Evolutionary conservation across 257 asterid genomes (phyloP), one percentile per base, ranked within the genome.

Genomic region (Nicotiana tomentosiformis): DNA sequence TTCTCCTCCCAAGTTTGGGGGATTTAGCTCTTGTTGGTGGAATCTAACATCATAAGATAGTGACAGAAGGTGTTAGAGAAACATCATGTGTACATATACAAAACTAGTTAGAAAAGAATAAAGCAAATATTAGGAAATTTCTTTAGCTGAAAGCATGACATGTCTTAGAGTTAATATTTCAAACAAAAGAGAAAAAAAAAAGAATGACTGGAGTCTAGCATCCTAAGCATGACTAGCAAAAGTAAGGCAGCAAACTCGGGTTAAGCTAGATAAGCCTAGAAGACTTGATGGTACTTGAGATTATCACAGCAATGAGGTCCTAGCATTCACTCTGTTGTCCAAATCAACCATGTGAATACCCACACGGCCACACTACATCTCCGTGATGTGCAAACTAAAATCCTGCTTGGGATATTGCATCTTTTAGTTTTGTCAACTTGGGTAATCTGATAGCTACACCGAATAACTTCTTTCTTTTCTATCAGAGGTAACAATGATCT

Each of bases 1-100:
- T 91, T 85, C 82, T 91, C 80, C 95, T 88, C 80, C 97, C 97
- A 78, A 92, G 97, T 88, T 92, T 92, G 15, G 97, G 97, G 77
- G 97, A 92, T 83, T 91, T 91, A 68, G 97, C 90, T 86, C 95
- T 87, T 30, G 97, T 92, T 70, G 93, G 90, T 62, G 97, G 97
- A 86, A 90, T 91, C 97, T 92, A 16, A 74, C 83, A 83, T 86
- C 74, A 66, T 66, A 78, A 76, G 66, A 67, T 80, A 55, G 23
- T n/a, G 35, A 82, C 15, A 60, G 30, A 60, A 55, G 66, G 35
- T 53, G 43, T 68, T 33, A 56, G 64, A 55, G 4, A 74, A 37
- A 18, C 62, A 23, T 49, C 80, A 74, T 7, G 23, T 49, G 43
- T 49, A 74, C 80, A 74, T 26, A 15, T 49, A 49, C 26, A 15